phyloP scores from a whole-genome alignment of 192 early-diverging fungal species.

The Coemansia sp. region DNA sequence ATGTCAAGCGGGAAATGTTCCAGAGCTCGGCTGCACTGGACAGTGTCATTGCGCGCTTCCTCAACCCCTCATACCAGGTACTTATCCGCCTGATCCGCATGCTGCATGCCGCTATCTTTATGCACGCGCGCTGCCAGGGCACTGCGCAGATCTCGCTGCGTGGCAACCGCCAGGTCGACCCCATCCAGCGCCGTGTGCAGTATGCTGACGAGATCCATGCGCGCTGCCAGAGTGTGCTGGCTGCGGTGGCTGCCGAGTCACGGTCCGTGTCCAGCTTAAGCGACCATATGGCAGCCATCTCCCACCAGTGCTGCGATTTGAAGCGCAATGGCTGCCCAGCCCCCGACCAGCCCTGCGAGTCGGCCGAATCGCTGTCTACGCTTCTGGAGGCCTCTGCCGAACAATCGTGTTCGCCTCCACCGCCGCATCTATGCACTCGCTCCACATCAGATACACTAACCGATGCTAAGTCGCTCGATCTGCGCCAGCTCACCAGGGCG shows the following conservation, averaged over 20 bases:
- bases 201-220: slow-evolving; percentile 37
- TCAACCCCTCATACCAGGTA: slow-evolving; percentile 22
- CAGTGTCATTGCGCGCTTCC: slow-evolving; percentile 16
- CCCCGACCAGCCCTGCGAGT: slow-evolving; percentile 10
- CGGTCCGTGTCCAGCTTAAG: slow-evolving; percentile 13
- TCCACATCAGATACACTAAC: slow-evolving; percentile 20
- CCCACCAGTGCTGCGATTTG: slow-evolving; percentile 25
- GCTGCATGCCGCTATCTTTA: slow-evolving; percentile 28
- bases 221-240: slow-evolving; percentile 25
- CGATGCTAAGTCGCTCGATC: not conserved
- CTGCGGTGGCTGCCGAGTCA: slow-evolving; percentile 3
- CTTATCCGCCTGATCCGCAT: slow-evolving; percentile 29
- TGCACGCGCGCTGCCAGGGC: slow-evolving; percentile 37
- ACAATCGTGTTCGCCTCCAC: not conserved
- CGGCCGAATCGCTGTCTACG: slow-evolving; percentile 17
- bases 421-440: slow-evolving; percentile 8
- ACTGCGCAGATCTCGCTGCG: slow-evolving; percentile 33
- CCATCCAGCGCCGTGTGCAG: slow-evolving; percentile 37
- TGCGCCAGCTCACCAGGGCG: slow-evolving; percentile 1
- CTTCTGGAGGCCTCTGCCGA: slow-evolving; percentile 12
- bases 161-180: slow-evolving; percentile 39
- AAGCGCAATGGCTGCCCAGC: not conserved
- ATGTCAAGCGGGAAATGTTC: slow-evolving; percentile 39
- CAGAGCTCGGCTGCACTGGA: slow-evolving; percentile 20
- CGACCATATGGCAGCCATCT: slow-evolving; percentile 24